phyloP scores from a whole-genome alignment of 495 filamentous ascomycete genomes.

The Aspergillus sclerotioniger region DNA sequence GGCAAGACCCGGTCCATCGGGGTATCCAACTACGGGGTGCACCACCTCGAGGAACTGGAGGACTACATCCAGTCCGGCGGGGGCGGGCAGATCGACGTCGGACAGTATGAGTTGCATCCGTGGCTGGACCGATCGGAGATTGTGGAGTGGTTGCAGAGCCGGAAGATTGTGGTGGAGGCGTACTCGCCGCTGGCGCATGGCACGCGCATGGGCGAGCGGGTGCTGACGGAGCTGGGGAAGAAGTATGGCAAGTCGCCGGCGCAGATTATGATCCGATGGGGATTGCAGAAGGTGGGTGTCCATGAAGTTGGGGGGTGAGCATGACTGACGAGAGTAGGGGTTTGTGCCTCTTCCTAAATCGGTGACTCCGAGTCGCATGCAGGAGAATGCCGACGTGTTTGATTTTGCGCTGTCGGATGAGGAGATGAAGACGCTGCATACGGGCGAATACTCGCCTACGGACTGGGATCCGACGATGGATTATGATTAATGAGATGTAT shows the following conservation, averaged over 20 bases:
- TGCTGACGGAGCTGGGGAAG: slow-evolving; percentile 56
- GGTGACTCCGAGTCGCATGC: slow-evolving; percentile 54
- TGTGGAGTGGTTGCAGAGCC: slow-evolving; percentile 65
- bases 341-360: slow-evolving; percentile 65
- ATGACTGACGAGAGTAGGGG: slow-evolving; percentile 34
- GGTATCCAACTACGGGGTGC: slow-evolving; percentile 56
- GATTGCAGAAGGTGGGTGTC: slow-evolving; percentile 62
- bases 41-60: slow-evolving; percentile 63
- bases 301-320: background rate
- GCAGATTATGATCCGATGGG: slow-evolving; percentile 83
- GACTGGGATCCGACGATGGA: slow-evolving; percentile 63
- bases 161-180: slow-evolving; percentile 71
- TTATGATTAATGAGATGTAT: slow-evolving; percentile 29
- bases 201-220: slow-evolving; percentile 58
- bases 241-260: slow-evolving; percentile 73
- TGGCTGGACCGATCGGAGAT: slow-evolving; percentile 77
- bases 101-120: slow-evolving; percentile 86
- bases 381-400: slow-evolving; percentile 73
- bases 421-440: slow-evolving; percentile 57
- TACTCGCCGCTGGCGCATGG: slow-evolving; percentile 76
- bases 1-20: slow-evolving; percentile 51
- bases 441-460: slow-evolving; percentile 56
- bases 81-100: slow-evolving; percentile 74
- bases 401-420: slow-evolving; percentile 71
- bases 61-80: slow-evolving; percentile 67